Evolutionary conservation across 805 yeast species (phyloP).

Genomic region (Sugiyamaella qingdaonensis): DNA sequence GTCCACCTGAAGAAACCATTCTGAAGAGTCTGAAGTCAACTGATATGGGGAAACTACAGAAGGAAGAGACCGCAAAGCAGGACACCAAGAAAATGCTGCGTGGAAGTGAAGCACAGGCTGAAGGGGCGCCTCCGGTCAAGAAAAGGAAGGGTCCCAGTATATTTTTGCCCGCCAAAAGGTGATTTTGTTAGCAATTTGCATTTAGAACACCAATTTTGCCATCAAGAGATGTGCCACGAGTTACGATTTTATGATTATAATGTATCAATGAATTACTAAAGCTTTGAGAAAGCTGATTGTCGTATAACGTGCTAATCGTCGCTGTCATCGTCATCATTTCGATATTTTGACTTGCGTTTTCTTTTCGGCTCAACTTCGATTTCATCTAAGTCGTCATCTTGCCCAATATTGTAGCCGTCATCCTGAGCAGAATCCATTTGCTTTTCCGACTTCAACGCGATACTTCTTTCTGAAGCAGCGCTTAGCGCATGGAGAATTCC

Average conservation of each 20-base stretch:
- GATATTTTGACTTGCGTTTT: not conserved
- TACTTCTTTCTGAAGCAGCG: not conserved
- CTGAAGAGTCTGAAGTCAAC: not conserved
- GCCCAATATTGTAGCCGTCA: conserved; percentile 9
- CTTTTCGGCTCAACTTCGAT: not conserved
- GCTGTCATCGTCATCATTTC: not conserved
- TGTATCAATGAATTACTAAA: not conserved
- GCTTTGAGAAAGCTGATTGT: too few relatives aligned
- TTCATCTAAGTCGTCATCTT: conserved; percentile 7
- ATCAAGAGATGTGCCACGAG: not conserved
- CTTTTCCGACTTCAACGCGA: not conserved
- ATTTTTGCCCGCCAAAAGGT: not conserved
- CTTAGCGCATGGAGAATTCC: not conserved
- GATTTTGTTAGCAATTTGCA: not conserved
- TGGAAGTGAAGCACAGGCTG: not conserved
- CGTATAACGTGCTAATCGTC: too few relatives aligned
- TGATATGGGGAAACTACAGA: not conserved
- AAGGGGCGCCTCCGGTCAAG: not conserved
- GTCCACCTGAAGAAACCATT: not conserved
- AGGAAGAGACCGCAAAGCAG: not conserved
- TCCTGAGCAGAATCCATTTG: not conserved
- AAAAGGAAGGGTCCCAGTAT: not conserved
- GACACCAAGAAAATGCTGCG: not conserved
- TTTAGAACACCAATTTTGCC: not conserved
- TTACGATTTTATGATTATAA: not conserved